Evolutionary conservation across 129 eudicot species (phyloP).

Genomic region (Flaveria brownii): DNA sequence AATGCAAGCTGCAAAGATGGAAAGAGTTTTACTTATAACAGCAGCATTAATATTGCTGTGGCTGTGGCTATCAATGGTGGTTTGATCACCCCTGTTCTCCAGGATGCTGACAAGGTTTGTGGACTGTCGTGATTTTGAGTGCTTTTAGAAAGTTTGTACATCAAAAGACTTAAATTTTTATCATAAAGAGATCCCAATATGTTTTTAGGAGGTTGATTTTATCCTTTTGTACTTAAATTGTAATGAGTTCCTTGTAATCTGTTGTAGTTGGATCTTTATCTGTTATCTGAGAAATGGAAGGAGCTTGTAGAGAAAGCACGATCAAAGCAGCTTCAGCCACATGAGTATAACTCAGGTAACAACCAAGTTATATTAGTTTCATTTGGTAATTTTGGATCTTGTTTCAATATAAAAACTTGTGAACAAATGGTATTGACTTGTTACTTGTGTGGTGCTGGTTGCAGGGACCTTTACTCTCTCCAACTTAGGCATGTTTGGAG

Average conservation of each 20-base stretch:
- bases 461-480: conserved; percentile 88
- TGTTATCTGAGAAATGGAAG: conserved; percentile 92
- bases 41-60: conserved; percentile 80
- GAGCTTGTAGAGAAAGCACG: conserved; percentile 97
- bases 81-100: conserved; percentile 94
- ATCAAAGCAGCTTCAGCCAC: conserved; percentile 83
- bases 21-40: conserved; percentile 80
- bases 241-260: conserved; percentile 27
- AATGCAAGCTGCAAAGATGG: conserved; percentile 92
- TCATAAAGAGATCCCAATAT: neutral
- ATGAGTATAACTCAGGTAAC: conserved; percentile 84
- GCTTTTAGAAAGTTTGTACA: neutral
- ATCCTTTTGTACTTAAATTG: neutral
- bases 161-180: neutral
- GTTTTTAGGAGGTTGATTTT: conserved; percentile 3
- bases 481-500: conserved; percentile 99
- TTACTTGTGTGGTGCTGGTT: conserved; percentile 23
- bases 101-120: conserved; percentile 86
- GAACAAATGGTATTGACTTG: conserved; percentile 5
- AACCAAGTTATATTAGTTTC: neutral
- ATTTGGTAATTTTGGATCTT: conserved; percentile 11
- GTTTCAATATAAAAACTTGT: neutral
- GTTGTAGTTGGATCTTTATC: conserved; percentile 82
- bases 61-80: conserved; percentile 95
- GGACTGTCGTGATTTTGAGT: neutral